phyloP scores from a whole-genome alignment of 2,329 filamentous ascomycete genomes.

The Pseudodiploospora longispora region DNA sequence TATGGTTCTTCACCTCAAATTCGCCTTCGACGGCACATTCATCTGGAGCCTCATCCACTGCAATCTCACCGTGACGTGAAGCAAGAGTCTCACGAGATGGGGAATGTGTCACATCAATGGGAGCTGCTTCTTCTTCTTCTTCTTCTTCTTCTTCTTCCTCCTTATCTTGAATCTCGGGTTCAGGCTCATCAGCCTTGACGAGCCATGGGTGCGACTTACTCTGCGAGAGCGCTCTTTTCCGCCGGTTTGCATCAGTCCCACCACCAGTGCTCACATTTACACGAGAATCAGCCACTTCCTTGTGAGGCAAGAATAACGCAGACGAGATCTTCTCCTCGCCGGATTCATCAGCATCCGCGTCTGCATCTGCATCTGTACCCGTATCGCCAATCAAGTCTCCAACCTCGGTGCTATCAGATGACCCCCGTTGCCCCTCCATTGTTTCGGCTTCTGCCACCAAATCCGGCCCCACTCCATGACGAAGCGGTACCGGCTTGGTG shows the following conservation, averaged over 20 bases:
- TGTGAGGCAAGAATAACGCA: slow-evolving; percentile 73
- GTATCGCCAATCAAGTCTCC: slow-evolving; percentile 14
- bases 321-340: slow-evolving; percentile 84
- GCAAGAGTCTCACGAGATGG: slow-evolving; percentile 22
- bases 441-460: slow-evolving; percentile 17
- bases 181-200: slow-evolving; percentile 47
- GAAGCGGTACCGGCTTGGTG: slow-evolving; percentile 9
- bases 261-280: slow-evolving; percentile 21
- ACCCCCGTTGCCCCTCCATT: slow-evolving; percentile 25
- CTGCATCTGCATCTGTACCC: slow-evolving; percentile 16
- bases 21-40: slow-evolving; percentile 36
- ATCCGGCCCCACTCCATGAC: slow-evolving; percentile 17
- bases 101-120: slow-evolving; percentile 16
- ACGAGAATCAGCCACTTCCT: slow-evolving; percentile 38
- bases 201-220: slow-evolving; percentile 43
- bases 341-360: slow-evolving; percentile 47
- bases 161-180: slow-evolving; percentile 21
- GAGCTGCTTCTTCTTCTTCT: slow-evolving; percentile 10
- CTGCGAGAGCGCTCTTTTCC: slow-evolving; percentile 33
- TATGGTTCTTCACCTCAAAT: slow-evolving; percentile 26
- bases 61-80: slow-evolving; percentile 22
- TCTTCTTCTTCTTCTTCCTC: slow-evolving; percentile 16
- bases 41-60: slow-evolving; percentile 24
- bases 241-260: slow-evolving; percentile 37
- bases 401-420: slow-evolving; percentile 30